Evolutionary conservation across 306 rosid genomes (phyloP), one percentile per base, ranked within the genome.

Genomic region (Lablab purpureus): DNA sequence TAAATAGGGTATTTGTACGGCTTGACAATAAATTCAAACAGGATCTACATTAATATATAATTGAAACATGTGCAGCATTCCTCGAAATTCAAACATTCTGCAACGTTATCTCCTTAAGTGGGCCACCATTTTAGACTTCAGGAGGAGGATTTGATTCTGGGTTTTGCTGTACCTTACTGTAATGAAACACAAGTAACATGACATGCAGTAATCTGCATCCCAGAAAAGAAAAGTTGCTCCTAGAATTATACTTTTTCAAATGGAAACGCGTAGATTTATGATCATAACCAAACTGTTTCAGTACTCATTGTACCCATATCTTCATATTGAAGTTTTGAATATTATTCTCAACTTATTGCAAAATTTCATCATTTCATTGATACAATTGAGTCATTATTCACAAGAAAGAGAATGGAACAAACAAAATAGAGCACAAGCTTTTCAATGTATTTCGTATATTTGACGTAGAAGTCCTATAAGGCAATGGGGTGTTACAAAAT

Each of bases 401-500:
- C 74, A 22, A 47, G 49, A 75, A 75, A 34, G 41, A 69, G 7
- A 22, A n/a, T 30, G 40, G 60, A 47, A 32, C 64, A 36, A 52
- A 51, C 13, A 63, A 62, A 67, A 43, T 40, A 50, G 27, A n/a
- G 58, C 45, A 23, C 28, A 60, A 37, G 36, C 47, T 51, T 71
- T 70, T 25, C 49, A 34, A 49, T 56, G 54, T 21, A 47, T n/a
- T 46, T 47, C 25, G 23, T 58, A 43, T 59, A 46, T 45, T 60
- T 11, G 13, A 21, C 6, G 47, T 25, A 62, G 43, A 63, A 47
- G 64, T 23, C 17, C 3, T 32, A 62, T 21, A 58, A 23, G 66
- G 28, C 67, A 75, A 82, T 22, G 0, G 52, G 32, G 67, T 34
- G 40, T 68, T 75, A 50, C 77, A 76, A 70, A 70, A 70, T 41